phyloP scores from a whole-genome alignment of 176 grass and related monocot species.

The Carex cristatella region DNA sequence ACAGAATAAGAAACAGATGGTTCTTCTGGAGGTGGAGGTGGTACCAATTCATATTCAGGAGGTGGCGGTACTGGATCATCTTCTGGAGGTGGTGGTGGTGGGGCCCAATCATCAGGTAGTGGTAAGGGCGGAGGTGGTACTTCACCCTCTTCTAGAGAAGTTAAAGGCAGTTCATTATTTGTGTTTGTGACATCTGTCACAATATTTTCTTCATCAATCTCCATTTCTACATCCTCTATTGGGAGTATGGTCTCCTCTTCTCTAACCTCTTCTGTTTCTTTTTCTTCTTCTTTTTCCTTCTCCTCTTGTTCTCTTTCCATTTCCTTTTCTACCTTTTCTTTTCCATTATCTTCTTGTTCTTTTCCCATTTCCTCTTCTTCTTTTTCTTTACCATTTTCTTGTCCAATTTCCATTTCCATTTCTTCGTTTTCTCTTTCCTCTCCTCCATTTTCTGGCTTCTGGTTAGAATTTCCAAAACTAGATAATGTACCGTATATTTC shows the following conservation, averaged over 20 bases:
- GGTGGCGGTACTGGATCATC: slow-evolving; percentile 62
- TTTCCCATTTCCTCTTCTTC: slow-evolving; percentile 36
- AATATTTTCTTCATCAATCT: slow-evolving; percentile 74
- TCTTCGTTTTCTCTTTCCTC: slow-evolving; percentile 34
- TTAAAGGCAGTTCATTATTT: slow-evolving; percentile 27
- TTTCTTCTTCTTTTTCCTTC: background rate
- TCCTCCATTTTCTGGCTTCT: slow-evolving; percentile 8
- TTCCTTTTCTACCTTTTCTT: slow-evolving; percentile 7
- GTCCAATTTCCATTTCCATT: slow-evolving; percentile 19
- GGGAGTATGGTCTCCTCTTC: background rate
- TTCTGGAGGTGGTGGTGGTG: slow-evolving; percentile 70
- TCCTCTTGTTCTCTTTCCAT: slow-evolving; percentile 10
- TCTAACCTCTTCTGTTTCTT: slow-evolving; percentile 1
- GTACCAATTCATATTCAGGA: slow-evolving; percentile 29
- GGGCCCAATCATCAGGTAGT: slow-evolving; percentile 77
- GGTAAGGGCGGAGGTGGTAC: slow-evolving; percentile 63
- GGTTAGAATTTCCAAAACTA: slow-evolving; percentile 30
- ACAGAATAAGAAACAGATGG: slow-evolving; percentile 30
- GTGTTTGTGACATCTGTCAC: slow-evolving; percentile 22
- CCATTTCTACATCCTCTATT: slow-evolving; percentile 87
- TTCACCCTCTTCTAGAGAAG: slow-evolving; percentile 42
- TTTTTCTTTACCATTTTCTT: slow-evolving; percentile 14
- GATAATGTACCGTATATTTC: slow-evolving; percentile 24
- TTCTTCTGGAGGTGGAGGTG: slow-evolving; percentile 49
- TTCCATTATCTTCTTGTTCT: slow-evolving; percentile 16